These are phyloP conservation scores for Pseudogymnoascus sp. DNA, from an alignment of 2,329 filamentous ascomycete species.

Conservation along the genomic window DNA sequence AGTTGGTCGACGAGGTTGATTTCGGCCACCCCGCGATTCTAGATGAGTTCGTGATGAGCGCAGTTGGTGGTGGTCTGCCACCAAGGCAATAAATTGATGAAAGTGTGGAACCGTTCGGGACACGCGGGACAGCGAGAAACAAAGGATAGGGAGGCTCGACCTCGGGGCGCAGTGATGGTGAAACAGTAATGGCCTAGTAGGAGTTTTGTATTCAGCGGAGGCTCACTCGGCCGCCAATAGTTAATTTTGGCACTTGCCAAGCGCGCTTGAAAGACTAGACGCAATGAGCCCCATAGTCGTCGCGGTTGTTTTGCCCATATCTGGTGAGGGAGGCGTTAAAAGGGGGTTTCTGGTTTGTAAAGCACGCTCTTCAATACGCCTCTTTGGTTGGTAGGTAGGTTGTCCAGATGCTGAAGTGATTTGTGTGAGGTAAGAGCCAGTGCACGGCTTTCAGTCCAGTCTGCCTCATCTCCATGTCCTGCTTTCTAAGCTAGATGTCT, in stretches of 20 bases:
- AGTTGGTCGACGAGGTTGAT: not conserved
- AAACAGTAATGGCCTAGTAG: not conserved
- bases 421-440: not conserved
- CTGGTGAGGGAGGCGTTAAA: not conserved
- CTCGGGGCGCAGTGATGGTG: not conserved
- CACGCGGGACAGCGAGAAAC: not conserved
- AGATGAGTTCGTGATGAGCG: not conserved
- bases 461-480: not conserved
- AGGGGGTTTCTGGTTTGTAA: not conserved
- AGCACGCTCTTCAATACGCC: not conserved
- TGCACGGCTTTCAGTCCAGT: not conserved
- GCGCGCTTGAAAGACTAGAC: not conserved
- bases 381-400: not conserved
- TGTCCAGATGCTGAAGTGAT: not conserved
- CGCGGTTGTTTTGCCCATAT: constrained; percentile 2
- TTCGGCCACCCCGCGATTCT: not conserved
- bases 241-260: constrained; percentile 1
- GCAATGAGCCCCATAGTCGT: not conserved
- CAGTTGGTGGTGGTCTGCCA: not conserved
- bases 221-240: not conserved
- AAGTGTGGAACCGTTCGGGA: not conserved
- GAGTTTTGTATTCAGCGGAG: not conserved
- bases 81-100: not conserved
- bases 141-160: not conserved
- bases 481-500: not conserved